Conservation (phyloP, 1,284 basidiomycete species). For the Pyrrhoderma noxium region DNA sequence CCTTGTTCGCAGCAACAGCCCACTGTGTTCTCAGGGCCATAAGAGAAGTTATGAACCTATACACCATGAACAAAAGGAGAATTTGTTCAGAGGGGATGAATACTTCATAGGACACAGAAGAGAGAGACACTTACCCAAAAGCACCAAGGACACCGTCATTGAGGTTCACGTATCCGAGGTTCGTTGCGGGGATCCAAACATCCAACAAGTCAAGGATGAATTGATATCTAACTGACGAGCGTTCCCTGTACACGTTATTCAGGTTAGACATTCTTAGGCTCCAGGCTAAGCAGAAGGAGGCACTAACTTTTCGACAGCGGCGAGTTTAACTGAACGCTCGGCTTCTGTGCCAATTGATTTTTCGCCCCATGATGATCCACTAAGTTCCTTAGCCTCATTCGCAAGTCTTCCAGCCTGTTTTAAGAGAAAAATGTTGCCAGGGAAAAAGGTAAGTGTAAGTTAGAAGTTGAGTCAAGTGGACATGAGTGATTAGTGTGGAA, state of each 20-base stretch:
- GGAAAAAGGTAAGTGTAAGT: background rate
- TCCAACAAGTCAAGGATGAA: conserved; percentile 79
- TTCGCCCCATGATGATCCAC: conserved; percentile 41
- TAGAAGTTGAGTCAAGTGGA: background rate
- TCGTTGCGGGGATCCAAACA: conserved; percentile 85
- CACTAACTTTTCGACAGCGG: conserved; percentile 50
- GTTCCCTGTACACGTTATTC: conserved; percentile 41
- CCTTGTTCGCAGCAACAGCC: conserved; percentile 35
- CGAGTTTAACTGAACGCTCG: conserved; percentile 55
- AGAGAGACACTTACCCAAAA: conserved; percentile 58
- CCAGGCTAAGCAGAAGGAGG: background rate
- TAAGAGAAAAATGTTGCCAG: conserved; percentile 2
- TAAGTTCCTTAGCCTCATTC: conserved; percentile 49
- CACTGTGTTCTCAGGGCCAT: conserved; percentile 51
- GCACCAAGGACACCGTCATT: conserved; percentile 85
- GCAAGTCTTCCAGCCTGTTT: conserved; percentile 50
- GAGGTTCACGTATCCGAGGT: conserved; percentile 69
- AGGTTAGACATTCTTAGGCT: conserved; percentile 4
- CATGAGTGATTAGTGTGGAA: background rate
- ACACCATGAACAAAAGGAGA: background rate
- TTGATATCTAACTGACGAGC: conserved; percentile 62
- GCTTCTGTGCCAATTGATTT: conserved; percentile 64
- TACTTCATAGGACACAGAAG: too few species aligned
- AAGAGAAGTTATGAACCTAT: conserved; percentile 52
- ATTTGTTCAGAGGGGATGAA: too few species aligned